Evolutionary conservation across 2,329 filamentous ascomycete species (phyloP).

Genomic region (Hymenoscyphus fraxineus): DNA sequence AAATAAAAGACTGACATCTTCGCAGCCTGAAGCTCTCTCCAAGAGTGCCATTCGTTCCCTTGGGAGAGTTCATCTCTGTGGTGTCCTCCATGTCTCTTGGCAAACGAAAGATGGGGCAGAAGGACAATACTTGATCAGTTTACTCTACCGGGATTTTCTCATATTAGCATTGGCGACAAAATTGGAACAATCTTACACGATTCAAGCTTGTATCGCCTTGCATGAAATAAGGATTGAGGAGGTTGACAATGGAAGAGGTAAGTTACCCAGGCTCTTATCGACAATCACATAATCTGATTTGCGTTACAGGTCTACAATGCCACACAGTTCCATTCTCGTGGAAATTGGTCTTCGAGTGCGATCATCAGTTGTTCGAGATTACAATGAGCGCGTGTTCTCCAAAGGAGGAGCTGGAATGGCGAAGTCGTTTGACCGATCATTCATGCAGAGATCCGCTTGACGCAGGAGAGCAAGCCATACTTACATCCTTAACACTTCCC

Average conservation of each 20-base stretch:
- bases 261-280: not conserved
- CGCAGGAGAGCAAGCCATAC: slow-evolving; percentile 46
- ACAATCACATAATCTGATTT: not conserved
- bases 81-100: slow-evolving; percentile 79
- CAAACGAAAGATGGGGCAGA: slow-evolving; percentile 64
- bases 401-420: slow-evolving; percentile 79
- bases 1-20: not conserved
- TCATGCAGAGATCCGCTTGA: slow-evolving; percentile 48
- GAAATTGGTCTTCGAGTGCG: slow-evolving; percentile 82
- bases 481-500: slow-evolving; percentile 63
- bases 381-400: slow-evolving; percentile 82
- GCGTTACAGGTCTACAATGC: slow-evolving; percentile 70
- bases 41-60: slow-evolving; percentile 71
- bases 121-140: slow-evolving; percentile 79
- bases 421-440: slow-evolving; percentile 56
- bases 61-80: slow-evolving; percentile 77
- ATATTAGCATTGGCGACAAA: slow-evolving; percentile 68
- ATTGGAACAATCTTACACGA: slow-evolving; percentile 64
- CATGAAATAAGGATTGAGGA: slow-evolving; percentile 64
- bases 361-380: slow-evolving; percentile 75
- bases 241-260: slow-evolving; percentile 71
- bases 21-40: slow-evolving; percentile 46
- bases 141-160: slow-evolving; percentile 77
- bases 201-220: slow-evolving; percentile 71
- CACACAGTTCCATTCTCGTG: slow-evolving; percentile 83